Conservation (phyloP, 2,329 filamentous ascomycete species). For the Neonectria sp. region DNA sequence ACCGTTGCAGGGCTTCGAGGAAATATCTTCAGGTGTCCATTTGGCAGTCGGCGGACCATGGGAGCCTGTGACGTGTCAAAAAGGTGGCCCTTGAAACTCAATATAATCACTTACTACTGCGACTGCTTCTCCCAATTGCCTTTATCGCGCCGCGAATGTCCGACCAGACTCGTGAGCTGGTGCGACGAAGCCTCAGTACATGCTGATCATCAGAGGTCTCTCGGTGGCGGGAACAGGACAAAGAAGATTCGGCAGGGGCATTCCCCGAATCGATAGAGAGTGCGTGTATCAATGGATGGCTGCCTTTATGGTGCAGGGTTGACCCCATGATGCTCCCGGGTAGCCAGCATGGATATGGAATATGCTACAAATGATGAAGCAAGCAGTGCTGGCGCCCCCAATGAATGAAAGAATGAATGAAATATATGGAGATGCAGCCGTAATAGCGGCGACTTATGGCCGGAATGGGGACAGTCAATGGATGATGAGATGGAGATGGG, state of each 20-base stretch:
- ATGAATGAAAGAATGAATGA: constrained; percentile 12
- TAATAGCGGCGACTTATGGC: neutral
- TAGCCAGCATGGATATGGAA: constrained; percentile 19
- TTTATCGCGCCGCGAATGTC: constrained; percentile 54
- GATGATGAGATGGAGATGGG: neutral
- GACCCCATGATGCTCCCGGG: constrained; percentile 48
- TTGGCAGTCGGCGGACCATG: constrained; percentile 40
- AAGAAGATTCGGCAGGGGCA: constrained; percentile 24
- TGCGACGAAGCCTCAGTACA: constrained; percentile 44
- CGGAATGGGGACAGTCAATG: neutral
- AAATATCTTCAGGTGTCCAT: constrained; percentile 20
- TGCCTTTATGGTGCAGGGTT: constrained; percentile 46
- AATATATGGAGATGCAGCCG: neutral
- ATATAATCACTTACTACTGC: constrained; percentile 29
- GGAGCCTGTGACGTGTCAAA: constrained; percentile 40
- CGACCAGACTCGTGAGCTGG: constrained; percentile 52
- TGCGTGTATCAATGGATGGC: constrained; percentile 41
- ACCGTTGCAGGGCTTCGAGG: constrained; percentile 20
- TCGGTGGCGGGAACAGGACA: constrained; percentile 13
- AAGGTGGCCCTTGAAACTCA: too few species aligned
- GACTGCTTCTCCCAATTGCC: constrained; percentile 51
- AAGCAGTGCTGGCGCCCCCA: neutral
- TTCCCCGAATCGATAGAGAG: constrained; percentile 35
- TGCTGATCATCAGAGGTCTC: constrained; percentile 29
- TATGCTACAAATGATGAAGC: neutral